Percentiles rank a stretch among this genome's conserved stretches.
phyloP scores from a whole-genome alignment of 73 alveolate species.

The Urostyla sp. region DNA sequence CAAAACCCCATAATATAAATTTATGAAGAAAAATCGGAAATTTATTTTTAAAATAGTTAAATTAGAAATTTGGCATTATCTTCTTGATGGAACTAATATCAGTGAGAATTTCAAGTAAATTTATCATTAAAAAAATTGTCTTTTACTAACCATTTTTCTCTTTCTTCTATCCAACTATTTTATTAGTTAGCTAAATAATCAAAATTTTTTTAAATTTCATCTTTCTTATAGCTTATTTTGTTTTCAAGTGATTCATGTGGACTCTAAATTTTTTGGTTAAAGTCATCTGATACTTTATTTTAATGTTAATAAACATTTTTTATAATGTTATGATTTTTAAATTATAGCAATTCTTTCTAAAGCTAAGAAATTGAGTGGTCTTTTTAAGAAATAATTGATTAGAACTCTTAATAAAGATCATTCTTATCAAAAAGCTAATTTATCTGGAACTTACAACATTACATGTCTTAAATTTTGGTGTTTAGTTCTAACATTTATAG shows the following conservation, averaged over 20 bases:
- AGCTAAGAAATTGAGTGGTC: neutral
- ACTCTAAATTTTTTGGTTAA: neutral
- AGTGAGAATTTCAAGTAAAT: too few species aligned
- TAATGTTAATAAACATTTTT: neutral
- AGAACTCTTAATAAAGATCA: slow-evolving; percentile 24
- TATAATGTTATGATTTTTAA: neutral
- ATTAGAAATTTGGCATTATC: too few species aligned
- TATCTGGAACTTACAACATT: neutral
- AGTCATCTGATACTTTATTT: neutral
- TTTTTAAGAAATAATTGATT: slow-evolving; percentile 3
- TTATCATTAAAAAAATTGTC: too few species aligned
- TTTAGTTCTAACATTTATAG: neutral
- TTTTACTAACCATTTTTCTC: slow-evolving; percentile 12
- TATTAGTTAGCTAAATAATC: neutral
- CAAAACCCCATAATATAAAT: too few species aligned
- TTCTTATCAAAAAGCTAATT: neutral
- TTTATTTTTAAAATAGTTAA: too few species aligned
- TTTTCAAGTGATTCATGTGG: too few species aligned
- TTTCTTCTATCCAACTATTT: slow-evolving; percentile 35
- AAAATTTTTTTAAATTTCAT: neutral
- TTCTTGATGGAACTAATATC: too few species aligned
- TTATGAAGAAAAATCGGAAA: too few species aligned
- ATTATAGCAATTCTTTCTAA: neutral
- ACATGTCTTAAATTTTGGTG: slow-evolving; percentile 18
- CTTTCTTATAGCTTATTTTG: neutral